Base-by-base conservation (phyloP, 2,329 filamentous ascomycete species). In the Penicillium decumbens region DNA sequence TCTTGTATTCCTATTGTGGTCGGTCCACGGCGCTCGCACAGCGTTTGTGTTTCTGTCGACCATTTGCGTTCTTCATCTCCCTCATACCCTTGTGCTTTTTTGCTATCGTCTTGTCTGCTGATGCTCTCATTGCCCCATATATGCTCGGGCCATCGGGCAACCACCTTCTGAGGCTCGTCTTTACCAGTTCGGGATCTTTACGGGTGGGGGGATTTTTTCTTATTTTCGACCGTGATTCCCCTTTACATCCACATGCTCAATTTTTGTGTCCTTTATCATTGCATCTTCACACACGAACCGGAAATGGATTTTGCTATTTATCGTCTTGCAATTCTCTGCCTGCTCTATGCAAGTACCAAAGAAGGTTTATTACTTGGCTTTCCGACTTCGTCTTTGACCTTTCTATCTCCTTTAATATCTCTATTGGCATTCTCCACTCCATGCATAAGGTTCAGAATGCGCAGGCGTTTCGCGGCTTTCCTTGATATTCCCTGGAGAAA, bases 21-120 rank as follows among this genome's bases (percentile, higher is more conserved):
- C 54, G 54, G 54, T 49, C 41, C 53, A 50, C 51, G 56, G 59
- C 53, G 57, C 58, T 58, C 48, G 50, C 54, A 47, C 47, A 54
- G 52, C 54, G 53, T 47, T 49, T 56, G 51, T 53, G 50, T 57
- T 58, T 57, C 35, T 50, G 41, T 59, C 49, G 44, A 46, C 51
- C 54, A 53, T 57, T 55, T 56, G 49, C 53, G 48, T 58, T 59
- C 51, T 55, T 63, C 53, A 56, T 61, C 51, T 33, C 54, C 54
- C 57, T 64, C 66, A 67, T 69, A 68, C 65, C 66, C 65, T 53
- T 62, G 55, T 61, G 57, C 44, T 62, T 55, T 55, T 47, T 49
- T 53, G 58, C 47, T 41, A 55, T 50, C 40, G 15, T 41, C 57
- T 53, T 45, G 41, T 54, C 38, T 55, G 29, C 50, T 42, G 20